Base-by-base conservation (phyloP, 768 basidiomycete genomes). In the Cytidiella melzeri region DNA sequence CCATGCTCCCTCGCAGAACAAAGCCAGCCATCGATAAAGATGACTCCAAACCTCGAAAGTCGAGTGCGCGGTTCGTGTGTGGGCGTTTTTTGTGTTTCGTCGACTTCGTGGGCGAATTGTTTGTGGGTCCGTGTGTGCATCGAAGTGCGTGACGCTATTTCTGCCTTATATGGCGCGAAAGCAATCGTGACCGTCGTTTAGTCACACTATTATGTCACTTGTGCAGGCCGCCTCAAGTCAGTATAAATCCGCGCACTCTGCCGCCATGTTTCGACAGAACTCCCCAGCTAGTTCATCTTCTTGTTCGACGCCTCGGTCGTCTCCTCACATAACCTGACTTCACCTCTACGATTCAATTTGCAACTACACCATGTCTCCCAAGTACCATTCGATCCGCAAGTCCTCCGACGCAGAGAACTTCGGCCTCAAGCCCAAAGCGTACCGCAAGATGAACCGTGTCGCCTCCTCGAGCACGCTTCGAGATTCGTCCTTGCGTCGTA, bases 351-450 rank as follows among this genome's bases (percentile, higher is more conserved):
- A 37, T 19, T 30, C 6, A 15, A 7, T 30, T 40, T 24, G 25
- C 41, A 48, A 24, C 49, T 27, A 18, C 50, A 38, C 26, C 45
- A 48, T 48, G 47, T 27, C 39, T 20, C 24, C 24, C 13, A 13
- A 36, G 18, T 5, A 21, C 41, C 55, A 49, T 49, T 44, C 57
- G 51, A 41, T 47, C 39, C 54, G 57, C 55, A 59, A 63, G 57
- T 47, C 48, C 41, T 62, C 59, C 4, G 60, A 62, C 59, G 40
- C 50, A 24, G 60, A 61, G 59, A 61, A 61, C 57, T 43, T 56
- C 21, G 47, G 25, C 12, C 51, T 57, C 27, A 43, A 18, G 3
- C 39, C 25, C 12, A 53, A 54, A 34, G 21, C 2, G 7, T 19
- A 30, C 13, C 41, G 46, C 10, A 36, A 53, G 12, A 47, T 50